Base-by-base conservation (phyloP, 331 rosid genomes). In the Cydonia oblonga region DNA sequence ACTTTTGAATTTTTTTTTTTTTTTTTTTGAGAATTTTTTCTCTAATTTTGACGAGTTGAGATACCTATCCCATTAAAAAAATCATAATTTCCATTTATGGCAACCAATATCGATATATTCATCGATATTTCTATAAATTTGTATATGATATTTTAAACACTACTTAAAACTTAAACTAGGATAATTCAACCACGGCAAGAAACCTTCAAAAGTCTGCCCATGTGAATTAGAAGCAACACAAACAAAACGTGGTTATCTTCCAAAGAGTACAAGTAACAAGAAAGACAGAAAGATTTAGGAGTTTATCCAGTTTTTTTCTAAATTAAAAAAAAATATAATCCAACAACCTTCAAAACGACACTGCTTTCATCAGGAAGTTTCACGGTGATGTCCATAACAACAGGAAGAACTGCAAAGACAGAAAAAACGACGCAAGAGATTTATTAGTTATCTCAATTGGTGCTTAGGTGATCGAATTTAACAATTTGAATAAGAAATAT, bases 381-480 rank as follows among this genome's bases (percentile, higher is more conserved):
- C 82, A 90, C 87, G 29, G 92, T 85, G 87, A 93, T 77, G 46
- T 93, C 98, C 81, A 89, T 71, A 42, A 86, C 92, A 64, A 86
- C 91, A 0, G 98, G 98, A 78, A 93, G 98, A 82, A 89, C 98
- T 93, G 92, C 89, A 82, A 30, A 84, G 51, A 51, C 15, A 57
- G 16, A 7, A 20, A 6, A 1, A 46, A 26, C 2, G 71, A 76
- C 18, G 9, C 42, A 52, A 18, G n/a, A 18, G 38, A 71, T 29
- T 35, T 8, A 56, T 22, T 26, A 3, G 20, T 60, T 60, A 56
- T 22, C 54, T 49, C 19, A 49, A 49, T 49, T 18, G 54, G 54
- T 49, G 54, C 54, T 49, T 25, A 12, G 6, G 18, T 29, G 14
- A 62, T 2, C 35, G 46, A 38, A 69, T 2, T 9, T 10, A 53